phyloP scores from a whole-genome alignment of 2,329 filamentous ascomycete species.

The Chaetomiaceae sp. region DNA sequence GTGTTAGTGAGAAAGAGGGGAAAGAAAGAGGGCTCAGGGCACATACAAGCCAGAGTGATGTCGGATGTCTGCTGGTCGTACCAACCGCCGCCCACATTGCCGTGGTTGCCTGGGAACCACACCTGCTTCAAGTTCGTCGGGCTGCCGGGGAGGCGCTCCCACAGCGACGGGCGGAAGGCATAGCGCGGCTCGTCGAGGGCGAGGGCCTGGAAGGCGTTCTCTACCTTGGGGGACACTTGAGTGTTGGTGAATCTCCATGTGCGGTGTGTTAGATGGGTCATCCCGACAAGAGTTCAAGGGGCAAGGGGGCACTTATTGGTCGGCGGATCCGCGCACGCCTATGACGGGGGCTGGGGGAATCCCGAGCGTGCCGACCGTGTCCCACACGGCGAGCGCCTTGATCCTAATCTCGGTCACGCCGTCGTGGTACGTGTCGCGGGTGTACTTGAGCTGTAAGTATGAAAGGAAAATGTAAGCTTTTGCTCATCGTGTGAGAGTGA shows the following conservation, averaged over 20 bases:
- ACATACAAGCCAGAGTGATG: conserved; percentile 32
- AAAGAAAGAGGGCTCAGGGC: neutral
- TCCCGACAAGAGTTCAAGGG: no score
- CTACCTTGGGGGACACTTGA: conserved; percentile 37
- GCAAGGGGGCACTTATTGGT: conserved; percentile 28
- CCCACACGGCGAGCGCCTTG: conserved; percentile 46
- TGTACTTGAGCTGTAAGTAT: conserved; percentile 30
- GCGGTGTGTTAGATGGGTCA: conserved; percentile 22
- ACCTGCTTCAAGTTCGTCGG: conserved; percentile 32
- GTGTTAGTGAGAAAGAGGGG: neutral
- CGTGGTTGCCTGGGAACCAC: conserved; percentile 60
- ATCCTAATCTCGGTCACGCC: conserved; percentile 35
- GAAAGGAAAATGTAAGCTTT: no score
- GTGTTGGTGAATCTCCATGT: conserved; percentile 41
- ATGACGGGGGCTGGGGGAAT: conserved; percentile 39
- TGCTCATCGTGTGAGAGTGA: no score
- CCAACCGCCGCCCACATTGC: conserved; percentile 59
- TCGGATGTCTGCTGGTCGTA: conserved; percentile 32
- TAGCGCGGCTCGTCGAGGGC: conserved; percentile 45
- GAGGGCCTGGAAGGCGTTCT: conserved; percentile 47
- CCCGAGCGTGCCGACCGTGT: conserved; percentile 44
- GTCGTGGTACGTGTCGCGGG: conserved; percentile 34
- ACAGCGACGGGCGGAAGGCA: conserved; percentile 40
- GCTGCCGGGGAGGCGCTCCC: conserved; percentile 33
- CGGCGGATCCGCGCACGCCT: conserved; percentile 34